A percentile compares a stretch with the other conserved stretches of the same genome.
Evolutionary conservation across 2,329 filamentous ascomycete genomes (phyloP).

Genomic region (Colletotrichum sp.): DNA sequence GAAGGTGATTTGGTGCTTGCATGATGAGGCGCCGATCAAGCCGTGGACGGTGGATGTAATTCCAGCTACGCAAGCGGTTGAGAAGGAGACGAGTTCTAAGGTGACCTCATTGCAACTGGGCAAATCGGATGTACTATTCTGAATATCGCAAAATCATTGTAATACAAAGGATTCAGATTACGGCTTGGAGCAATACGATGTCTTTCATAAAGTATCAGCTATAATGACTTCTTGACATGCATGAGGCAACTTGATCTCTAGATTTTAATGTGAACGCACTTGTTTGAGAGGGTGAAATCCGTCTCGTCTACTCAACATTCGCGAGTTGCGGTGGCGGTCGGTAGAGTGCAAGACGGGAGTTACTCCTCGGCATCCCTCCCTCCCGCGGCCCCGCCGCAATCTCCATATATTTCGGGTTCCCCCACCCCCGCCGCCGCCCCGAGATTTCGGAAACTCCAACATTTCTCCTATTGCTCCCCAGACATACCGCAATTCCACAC

Average conservation of each 20-base stretch:
- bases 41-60: background rate
- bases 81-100: background rate
- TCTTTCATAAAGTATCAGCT: background rate
- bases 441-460: background rate
- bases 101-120: background rate
- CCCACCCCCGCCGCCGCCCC: background rate
- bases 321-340: background rate
- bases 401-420: background rate
- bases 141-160: background rate
- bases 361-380: background rate
- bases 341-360: background rate
- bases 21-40: constrained; percentile 3
- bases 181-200: background rate
- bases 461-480: background rate
- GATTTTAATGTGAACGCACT: background rate
- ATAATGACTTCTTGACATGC: background rate
- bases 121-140: background rate
- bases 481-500: background rate
- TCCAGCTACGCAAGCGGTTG: background rate
- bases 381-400: background rate
- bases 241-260: background rate
- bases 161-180: background rate
- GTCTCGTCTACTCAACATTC: background rate
- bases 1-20: constrained; percentile 2
- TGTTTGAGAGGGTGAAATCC: background rate